Base-by-base conservation (phyloP, 2,329 filamentous ascomycete species). In the Alternaria panax region DNA sequence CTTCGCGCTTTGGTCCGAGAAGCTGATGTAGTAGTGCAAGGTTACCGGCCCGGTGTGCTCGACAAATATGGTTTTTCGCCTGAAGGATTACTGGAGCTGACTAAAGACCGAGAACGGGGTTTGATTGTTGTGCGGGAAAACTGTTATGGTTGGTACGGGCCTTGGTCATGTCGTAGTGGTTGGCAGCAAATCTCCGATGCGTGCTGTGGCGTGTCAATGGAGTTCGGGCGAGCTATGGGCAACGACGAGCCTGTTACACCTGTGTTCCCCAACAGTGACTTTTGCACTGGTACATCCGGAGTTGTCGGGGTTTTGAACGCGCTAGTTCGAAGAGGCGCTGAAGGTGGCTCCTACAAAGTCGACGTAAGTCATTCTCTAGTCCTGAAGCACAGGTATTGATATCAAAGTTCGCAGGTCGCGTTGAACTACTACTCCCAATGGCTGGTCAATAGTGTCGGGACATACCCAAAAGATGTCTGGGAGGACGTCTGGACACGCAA, bases 171-270 rank as follows among this genome's bases (percentile, higher is more conserved):
- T 28, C 73, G 83, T 4, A 80, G 75, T 36, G 84, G 84, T 1
- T 86, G 83, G 83, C 84, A 86, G 70, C 83, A 84, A 66, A 84
- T 86, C 54, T 80, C 78, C 28, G 83, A 86, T 66, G 80, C 81
- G 3, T 71, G 68, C 53, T 69, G 66, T 53, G 83, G 83, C 27
- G 79, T 85, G 0, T 83, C 81, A 0, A 74, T 78, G 54, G 79
- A 75, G 27, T 85, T 80, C 62, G 83, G 81, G 0, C 68, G 77
- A 32, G 82, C 81, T 0, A 85, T 81, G 79, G 80, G 81, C 0
- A 70, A 78, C 32, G 75, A 81, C 40, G 81, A 82, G 57, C 69
- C 80, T 1, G 80, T 83, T 0, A 82, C 80, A 2, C 80, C 80
- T 0, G 67, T 81, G 4, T 80, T 82, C 45, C 80, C 80, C 0